Conservation (phyloP, 768 basidiomycete species). For the Boletus tomentosulus region DNA sequence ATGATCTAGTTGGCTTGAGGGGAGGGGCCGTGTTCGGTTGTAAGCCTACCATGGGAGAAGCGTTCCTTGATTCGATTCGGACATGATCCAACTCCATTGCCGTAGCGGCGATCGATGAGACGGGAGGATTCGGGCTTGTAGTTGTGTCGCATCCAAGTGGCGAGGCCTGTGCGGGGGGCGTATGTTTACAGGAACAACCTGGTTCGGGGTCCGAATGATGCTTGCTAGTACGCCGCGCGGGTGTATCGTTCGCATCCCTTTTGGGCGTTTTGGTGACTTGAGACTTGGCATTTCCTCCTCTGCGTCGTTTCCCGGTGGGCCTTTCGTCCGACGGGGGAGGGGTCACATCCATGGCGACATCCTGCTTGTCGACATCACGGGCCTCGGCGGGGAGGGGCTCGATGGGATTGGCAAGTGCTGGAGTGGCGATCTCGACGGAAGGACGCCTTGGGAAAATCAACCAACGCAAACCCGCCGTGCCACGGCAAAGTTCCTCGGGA, state of each 20-base stretch:
- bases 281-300: constrained; percentile 3
- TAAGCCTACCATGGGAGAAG: constrained; percentile 2
- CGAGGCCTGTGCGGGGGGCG: not conserved
- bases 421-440: constrained; percentile 11
- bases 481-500: not conserved
- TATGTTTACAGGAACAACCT: not conserved
- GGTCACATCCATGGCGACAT: not conserved
- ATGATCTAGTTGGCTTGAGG: constrained; percentile 13
- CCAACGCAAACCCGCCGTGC: constrained; percentile 9
- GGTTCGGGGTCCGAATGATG: not conserved
- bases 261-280: constrained; percentile 14
- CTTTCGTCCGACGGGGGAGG: constrained; percentile 7
- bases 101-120: constrained; percentile 5
- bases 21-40: not conserved
- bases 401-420: no score
- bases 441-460: constrained; percentile 19
- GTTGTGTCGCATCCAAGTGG: not conserved
- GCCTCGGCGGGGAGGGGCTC: no score
- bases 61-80: constrained; percentile 8
- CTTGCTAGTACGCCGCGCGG: not conserved
- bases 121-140: constrained; percentile 1
- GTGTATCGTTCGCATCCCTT: constrained; percentile 8
- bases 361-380: not conserved
- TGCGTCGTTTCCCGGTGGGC: constrained; percentile 15
- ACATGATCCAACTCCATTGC: constrained; percentile 11